A percentile compares a stretch with the other conserved stretches of the same genome.
These are phyloP conservation scores for Pyrenophora tritici-repentis DNA, from an alignment of 2,329 filamentous ascomycete genomes.

Conservation along the genomic window DNA sequence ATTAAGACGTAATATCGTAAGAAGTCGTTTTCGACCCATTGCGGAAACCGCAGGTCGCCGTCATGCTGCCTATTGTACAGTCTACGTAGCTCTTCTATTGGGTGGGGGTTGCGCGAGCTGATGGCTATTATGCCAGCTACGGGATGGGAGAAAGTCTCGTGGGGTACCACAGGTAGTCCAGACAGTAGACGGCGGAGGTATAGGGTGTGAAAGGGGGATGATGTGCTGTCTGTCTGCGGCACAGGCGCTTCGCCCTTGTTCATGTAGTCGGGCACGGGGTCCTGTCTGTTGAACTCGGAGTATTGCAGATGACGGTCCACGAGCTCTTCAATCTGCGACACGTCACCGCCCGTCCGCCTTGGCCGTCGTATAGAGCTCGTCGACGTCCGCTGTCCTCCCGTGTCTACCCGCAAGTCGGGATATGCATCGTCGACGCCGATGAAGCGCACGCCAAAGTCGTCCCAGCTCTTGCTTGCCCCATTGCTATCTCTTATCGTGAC, in stretches of 20 bases:
- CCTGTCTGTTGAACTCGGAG: conserved; percentile 62
- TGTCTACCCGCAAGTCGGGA: conserved; percentile 44
- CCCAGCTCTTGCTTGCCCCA: conserved; percentile 79
- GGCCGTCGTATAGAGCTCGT: conserved; percentile 40
- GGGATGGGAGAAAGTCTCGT: conserved; percentile 93
- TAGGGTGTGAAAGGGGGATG: conserved; percentile 81
- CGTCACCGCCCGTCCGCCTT: conserved; percentile 55
- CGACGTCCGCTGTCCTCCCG: conserved; percentile 29
- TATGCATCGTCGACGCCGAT: conserved; percentile 67
- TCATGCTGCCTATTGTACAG: conserved; percentile 85
- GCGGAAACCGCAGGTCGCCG: conserved; percentile 73
- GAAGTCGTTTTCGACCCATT: conserved; percentile 90
- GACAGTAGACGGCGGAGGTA: conserved; percentile 86
- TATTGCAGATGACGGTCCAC: conserved; percentile 79
- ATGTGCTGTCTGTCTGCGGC: conserved; percentile 30
- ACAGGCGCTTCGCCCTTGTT: conserved; percentile 34
- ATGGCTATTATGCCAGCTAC: conserved; percentile 95
- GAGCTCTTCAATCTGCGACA: conserved; percentile 76
- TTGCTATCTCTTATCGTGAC: conserved; percentile 89
- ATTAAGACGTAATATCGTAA: conserved; percentile 94
- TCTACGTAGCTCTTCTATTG: conserved; percentile 83
- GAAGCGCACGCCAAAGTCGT: conserved; percentile 90
- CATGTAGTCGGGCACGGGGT: conserved; percentile 50
- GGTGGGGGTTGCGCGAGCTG: conserved; percentile 80
- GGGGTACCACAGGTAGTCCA: conserved; percentile 74